phyloP scores from a whole-genome alignment of 768 basidiomycete genomes.

The Tubosaeta sp. region DNA sequence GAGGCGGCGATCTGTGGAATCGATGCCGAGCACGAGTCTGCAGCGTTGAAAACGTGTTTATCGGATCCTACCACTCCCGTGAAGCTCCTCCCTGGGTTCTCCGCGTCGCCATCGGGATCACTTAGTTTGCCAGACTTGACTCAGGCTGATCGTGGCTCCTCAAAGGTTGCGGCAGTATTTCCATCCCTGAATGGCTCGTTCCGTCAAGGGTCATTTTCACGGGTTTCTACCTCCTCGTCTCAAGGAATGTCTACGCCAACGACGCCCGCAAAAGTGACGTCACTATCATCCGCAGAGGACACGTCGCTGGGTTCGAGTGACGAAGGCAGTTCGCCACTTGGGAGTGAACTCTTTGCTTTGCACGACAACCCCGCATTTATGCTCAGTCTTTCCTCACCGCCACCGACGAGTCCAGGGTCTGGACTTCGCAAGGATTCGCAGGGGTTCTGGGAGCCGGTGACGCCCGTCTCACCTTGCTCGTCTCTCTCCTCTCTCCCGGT shows the following conservation, averaged over 20 bases:
- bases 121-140: not conserved
- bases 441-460: constrained; percentile 26
- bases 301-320: not conserved
- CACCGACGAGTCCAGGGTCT: constrained; percentile 3
- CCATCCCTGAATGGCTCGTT: constrained; percentile 25
- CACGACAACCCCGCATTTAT: constrained; percentile 1
- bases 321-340: not conserved
- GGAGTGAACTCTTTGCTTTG: not conserved
- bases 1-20: constrained; percentile 13
- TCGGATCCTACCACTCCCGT: constrained; percentile 16
- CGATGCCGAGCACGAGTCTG: not conserved
- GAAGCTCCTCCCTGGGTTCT: constrained; percentile 11
- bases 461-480: constrained; percentile 14
- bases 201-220: constrained; percentile 7
- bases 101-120: constrained; percentile 3
- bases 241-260: constrained; percentile 8
- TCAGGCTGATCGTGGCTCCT: constrained; percentile 7
- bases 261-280: constrained; percentile 8
- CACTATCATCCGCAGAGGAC: not conserved
- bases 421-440: constrained; percentile 23
- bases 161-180: constrained; percentile 16
- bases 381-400: constrained; percentile 10
- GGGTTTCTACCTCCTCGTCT: not conserved
- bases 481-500: constrained; percentile 14
- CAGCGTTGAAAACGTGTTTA: constrained; percentile 1